Percentiles rank a stretch among this genome's conserved stretches.
These are phyloP conservation scores for Sporormia fimetaria DNA, from an alignment of 495 filamentous ascomycete genomes.

Conservation along the genomic window DNA sequence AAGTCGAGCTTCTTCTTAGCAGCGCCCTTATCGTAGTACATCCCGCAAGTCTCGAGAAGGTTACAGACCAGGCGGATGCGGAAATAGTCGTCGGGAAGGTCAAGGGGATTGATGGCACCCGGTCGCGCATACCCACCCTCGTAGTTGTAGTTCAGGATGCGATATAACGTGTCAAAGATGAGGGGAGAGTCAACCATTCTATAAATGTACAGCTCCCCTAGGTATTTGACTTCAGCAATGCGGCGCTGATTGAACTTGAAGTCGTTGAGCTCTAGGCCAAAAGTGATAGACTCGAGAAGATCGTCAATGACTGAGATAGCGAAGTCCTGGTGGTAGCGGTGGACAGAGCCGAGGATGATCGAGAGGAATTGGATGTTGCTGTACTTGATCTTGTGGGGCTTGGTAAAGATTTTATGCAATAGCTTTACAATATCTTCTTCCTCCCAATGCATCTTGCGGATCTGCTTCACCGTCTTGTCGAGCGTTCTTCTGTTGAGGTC, in stretches of 20 bases:
- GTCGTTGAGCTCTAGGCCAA: slow-evolving; percentile 88
- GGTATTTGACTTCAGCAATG: slow-evolving; percentile 89
- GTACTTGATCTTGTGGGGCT: slow-evolving; percentile 94
- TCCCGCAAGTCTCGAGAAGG: slow-evolving; percentile 86
- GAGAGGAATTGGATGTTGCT: slow-evolving; percentile 93
- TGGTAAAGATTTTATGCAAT: slow-evolving; percentile 84
- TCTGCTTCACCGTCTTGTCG: slow-evolving; percentile 80
- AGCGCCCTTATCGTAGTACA: slow-evolving; percentile 87
- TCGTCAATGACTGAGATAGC: slow-evolving; percentile 81
- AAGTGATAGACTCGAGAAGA: slow-evolving; percentile 72
- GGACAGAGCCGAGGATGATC: slow-evolving; percentile 75
- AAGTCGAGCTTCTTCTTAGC: slow-evolving; percentile 97
- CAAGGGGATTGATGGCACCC: slow-evolving; percentile 60
- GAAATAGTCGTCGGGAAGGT: slow-evolving; percentile 92
- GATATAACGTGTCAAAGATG: slow-evolving; percentile 91
- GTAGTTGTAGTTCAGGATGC: slow-evolving; percentile 85
- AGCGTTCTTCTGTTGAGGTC: slow-evolving; percentile 93
- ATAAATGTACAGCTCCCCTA: slow-evolving; percentile 96
- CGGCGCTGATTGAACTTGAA: slow-evolving; percentile 97
- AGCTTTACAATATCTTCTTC: slow-evolving; percentile 75
- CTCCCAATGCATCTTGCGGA: slow-evolving; percentile 95
- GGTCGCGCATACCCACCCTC: slow-evolving; percentile 71
- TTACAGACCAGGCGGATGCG: slow-evolving; percentile 81
- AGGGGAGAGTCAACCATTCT: slow-evolving; percentile 92
- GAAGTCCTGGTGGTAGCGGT: slow-evolving; percentile 86